Percentiles rank a stretch among this genome's conserved stretches.
These are phyloP conservation scores for Epichloe gansuensis DNA, from an alignment of 2,329 filamentous ascomycete species.

Conservation along the genomic window DNA sequence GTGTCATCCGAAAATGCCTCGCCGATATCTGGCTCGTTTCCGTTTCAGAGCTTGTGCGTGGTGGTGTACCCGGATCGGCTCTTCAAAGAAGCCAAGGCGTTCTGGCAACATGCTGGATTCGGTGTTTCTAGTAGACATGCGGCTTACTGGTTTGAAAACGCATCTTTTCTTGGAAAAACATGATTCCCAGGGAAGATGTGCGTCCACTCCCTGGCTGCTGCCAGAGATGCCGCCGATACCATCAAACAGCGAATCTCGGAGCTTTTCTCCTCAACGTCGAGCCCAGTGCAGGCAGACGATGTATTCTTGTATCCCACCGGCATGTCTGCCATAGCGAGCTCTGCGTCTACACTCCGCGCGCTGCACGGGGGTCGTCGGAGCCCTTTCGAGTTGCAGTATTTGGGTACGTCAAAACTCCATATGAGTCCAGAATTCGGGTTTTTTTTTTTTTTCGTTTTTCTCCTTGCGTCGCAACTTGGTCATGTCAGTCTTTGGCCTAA, in stretches of 20 bases:
- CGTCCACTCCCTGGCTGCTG: slow-evolving; percentile 4
- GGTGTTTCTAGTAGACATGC: slow-evolving; percentile 19
- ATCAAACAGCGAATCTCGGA: slow-evolving; percentile 11
- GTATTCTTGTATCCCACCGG: slow-evolving; percentile 38
- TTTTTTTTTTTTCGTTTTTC: too few species aligned
- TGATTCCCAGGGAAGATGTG: not conserved
- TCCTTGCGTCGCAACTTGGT: too few species aligned
- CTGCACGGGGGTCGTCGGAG: not conserved
- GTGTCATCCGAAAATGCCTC: not conserved
- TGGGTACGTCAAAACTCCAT: slow-evolving; percentile 10
- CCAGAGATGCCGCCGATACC: slow-evolving; percentile 3
- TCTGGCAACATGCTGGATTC: slow-evolving; percentile 19
- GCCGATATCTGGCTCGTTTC: not conserved
- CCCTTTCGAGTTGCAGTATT: slow-evolving; percentile 15
- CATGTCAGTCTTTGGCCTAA: not conserved
- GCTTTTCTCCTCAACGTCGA: slow-evolving; percentile 10
- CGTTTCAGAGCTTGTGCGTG: slow-evolving; percentile 7
- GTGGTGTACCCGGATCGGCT: slow-evolving; percentile 9
- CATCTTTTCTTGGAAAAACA: slow-evolving; percentile 8
- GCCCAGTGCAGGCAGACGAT: slow-evolving; percentile 17
- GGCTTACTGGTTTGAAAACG: slow-evolving; percentile 13
- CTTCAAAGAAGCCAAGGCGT: slow-evolving; percentile 14
- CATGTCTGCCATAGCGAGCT: slow-evolving; percentile 35
- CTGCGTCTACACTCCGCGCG: slow-evolving; percentile 8
- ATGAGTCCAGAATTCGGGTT: too few species aligned